Evolutionary conservation across 495 filamentous ascomycete genomes (phyloP), one percentile per base, ranked within the genome.

Genomic region (Trichoderma virens): DNA sequence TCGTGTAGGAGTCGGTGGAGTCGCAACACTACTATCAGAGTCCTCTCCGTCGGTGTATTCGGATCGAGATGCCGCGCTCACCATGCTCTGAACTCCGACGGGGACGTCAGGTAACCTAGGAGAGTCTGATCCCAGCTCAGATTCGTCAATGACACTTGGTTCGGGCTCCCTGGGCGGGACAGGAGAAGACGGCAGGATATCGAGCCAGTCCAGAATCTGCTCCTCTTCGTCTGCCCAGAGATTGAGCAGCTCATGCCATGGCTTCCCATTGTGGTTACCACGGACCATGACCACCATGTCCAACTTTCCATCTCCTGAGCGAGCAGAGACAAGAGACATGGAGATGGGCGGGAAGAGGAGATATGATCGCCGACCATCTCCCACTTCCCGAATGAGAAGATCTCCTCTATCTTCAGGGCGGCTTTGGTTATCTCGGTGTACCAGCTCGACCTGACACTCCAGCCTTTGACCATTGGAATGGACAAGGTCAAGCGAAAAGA

Each of bases 391-490:
- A 63, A 99, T 87, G 20, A 99, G 82, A 59, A 99, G 73, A 73
- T 99, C 94, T 2, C 92, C 90, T 43, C 78, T 77, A 65, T 85
- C 84, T 14, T 74, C 68, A 54, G 78, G 77, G 54, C 74, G 72
- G 25, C 73, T 68, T 23, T 84, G 75, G 47, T 90, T 90, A 71
- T 98, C 94, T 71, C 94, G 85, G 54, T 93, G 80, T 11, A 97
- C 80, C 6, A 98, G 69, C 71, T 98, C 95, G n/a, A 95, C 85
- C 62, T 88, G 89, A 70, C 94, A 97, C 66, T 89, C 90, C 25
- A 98, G 80, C 43, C 90, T 79, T 69, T 97, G 92, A 0, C 93
- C 95, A 71, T 82, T 95, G 1, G 95, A 95, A 73, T 99, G 94
- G 64, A 83, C 82, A 3, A 99, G 74, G 65, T 93, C 86, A 63